phyloP scores from a whole-genome alignment of 2,329 filamentous ascomycete genomes.

The Stachybotrys elegans region DNA sequence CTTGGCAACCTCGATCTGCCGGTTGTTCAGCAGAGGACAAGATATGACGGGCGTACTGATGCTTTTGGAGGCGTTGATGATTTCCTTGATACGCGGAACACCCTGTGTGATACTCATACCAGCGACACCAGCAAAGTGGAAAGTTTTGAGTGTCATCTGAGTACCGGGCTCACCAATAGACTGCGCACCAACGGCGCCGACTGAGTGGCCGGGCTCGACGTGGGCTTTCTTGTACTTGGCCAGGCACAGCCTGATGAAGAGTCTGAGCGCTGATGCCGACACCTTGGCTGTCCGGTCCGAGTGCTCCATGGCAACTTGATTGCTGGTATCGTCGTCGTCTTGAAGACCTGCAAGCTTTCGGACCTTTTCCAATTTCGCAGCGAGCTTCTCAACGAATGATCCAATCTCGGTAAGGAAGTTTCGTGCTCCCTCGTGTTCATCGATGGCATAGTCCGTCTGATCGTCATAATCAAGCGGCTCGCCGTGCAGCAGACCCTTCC shows the following conservation, averaged over 20 bases:
- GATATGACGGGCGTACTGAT: slow-evolving; percentile 94
- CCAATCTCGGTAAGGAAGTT: slow-evolving; percentile 77
- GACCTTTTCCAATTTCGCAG: slow-evolving; percentile 53
- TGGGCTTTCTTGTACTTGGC: slow-evolving; percentile 88
- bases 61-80: slow-evolving; percentile 93
- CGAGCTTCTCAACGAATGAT: slow-evolving; percentile 60
- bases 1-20: slow-evolving; percentile 72
- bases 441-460: slow-evolving; percentile 60
- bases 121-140: slow-evolving; percentile 99
- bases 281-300: slow-evolving; percentile 78
- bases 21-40: slow-evolving; percentile 74
- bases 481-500: slow-evolving; percentile 57
- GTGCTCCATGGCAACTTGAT: slow-evolving; percentile 29
- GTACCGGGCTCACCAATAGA: slow-evolving; percentile 98
- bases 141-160: slow-evolving; percentile 98
- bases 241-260: slow-evolving; percentile 78
- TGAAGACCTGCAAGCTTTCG: slow-evolving; percentile 48
- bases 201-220: slow-evolving; percentile 90
- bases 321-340: slow-evolving; percentile 15
- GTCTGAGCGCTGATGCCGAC: slow-evolving; percentile 64
- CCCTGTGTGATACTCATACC: slow-evolving; percentile 99
- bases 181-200: slow-evolving; percentile 93
- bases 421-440: slow-evolving; percentile 77
- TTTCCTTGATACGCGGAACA: slow-evolving; percentile 99
- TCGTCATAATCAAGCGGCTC: slow-evolving; percentile 66